These are phyloP conservation scores for Coemansia sp. DNA, from an alignment of 192 early-diverging fungal genomes.

Conservation along the genomic window DNA sequence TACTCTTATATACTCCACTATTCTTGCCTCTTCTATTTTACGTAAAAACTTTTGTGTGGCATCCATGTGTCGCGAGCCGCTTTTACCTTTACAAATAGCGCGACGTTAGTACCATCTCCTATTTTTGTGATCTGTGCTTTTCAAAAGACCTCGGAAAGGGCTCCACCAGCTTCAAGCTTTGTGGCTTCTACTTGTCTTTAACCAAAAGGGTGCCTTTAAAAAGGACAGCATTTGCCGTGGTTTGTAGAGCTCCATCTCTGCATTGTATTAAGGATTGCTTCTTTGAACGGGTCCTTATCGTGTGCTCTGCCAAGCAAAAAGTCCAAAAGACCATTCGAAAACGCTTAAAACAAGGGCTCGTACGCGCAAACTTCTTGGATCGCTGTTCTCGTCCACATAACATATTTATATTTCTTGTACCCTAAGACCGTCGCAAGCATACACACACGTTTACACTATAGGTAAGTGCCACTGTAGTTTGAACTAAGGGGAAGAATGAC, in stretches of 20 bases:
- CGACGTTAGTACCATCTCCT: background rate
- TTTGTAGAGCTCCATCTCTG: background rate
- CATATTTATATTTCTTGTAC: background rate
- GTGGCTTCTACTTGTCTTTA: background rate
- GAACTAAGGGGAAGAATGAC: background rate
- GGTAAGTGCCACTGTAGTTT: constrained; percentile 7
- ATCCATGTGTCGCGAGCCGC: background rate
- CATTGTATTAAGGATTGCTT: constrained; percentile 1
- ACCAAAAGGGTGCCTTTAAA: background rate
- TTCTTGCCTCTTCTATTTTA: background rate
- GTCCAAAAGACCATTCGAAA: background rate
- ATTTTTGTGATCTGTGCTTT: constrained; percentile 1
- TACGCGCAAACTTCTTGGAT: constrained; percentile 1
- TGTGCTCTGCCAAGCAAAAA: background rate
- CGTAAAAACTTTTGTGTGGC: background rate
- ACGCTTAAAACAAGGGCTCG: background rate
- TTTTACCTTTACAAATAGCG: background rate
- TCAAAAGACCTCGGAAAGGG: background rate
- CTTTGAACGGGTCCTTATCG: background rate
- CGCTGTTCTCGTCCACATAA: background rate
- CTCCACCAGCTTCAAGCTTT: background rate
- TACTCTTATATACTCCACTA: constrained; percentile 3
- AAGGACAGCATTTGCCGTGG: background rate
- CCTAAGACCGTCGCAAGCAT: background rate
- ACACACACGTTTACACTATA: background rate